Percentiles rank a stretch among this genome's conserved stretches.
These are phyloP conservation scores for Lasiosphaeris hirsuta DNA, from an alignment of 495 filamentous ascomycete genomes.

Conservation along the genomic window DNA sequence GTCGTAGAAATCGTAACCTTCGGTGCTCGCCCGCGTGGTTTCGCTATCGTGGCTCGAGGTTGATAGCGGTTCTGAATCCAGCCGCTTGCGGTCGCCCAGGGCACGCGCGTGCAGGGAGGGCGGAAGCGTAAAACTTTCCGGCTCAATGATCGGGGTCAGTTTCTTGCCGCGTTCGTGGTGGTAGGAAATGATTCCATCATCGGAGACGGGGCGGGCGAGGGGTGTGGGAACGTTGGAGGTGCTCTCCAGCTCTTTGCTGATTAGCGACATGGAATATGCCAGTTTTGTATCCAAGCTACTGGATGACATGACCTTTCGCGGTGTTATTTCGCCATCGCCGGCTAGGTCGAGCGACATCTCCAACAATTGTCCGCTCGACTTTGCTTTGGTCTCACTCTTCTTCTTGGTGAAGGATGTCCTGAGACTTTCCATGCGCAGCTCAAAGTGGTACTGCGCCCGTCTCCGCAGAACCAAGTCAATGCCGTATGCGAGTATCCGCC, in stretches of 20 bases:
- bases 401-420: slow-evolving; percentile 13
- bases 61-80: slow-evolving; percentile 46
- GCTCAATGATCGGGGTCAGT: slow-evolving; percentile 40
- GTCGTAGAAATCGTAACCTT: slow-evolving; percentile 58
- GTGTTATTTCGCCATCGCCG: slow-evolving; percentile 34
- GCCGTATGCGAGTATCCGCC: slow-evolving; percentile 65
- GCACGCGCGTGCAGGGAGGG: slow-evolving; percentile 31
- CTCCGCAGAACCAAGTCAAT: slow-evolving; percentile 57
- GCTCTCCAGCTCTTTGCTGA: slow-evolving; percentile 58
- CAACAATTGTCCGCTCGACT: slow-evolving; percentile 5
- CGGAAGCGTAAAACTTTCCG: slow-evolving; percentile 42
- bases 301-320: slow-evolving; percentile 34
- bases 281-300: slow-evolving; percentile 23
- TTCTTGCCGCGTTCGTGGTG: slow-evolving; percentile 30
- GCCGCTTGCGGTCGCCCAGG: slow-evolving; percentile 31
- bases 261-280: slow-evolving; percentile 32
- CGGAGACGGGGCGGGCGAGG: slow-evolving; percentile 63
- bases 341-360: slow-evolving; percentile 9
- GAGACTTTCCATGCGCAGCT: slow-evolving; percentile 37
- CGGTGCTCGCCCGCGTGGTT: slow-evolving; percentile 43
- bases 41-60: slow-evolving; percentile 39
- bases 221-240: slow-evolving; percentile 79
- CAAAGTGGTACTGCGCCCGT: slow-evolving; percentile 55
- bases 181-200: slow-evolving; percentile 25
- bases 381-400: slow-evolving; percentile 26